phyloP scores from a whole-genome alignment of 768 basidiomycete genomes.

The Mycena capillaripes region DNA sequence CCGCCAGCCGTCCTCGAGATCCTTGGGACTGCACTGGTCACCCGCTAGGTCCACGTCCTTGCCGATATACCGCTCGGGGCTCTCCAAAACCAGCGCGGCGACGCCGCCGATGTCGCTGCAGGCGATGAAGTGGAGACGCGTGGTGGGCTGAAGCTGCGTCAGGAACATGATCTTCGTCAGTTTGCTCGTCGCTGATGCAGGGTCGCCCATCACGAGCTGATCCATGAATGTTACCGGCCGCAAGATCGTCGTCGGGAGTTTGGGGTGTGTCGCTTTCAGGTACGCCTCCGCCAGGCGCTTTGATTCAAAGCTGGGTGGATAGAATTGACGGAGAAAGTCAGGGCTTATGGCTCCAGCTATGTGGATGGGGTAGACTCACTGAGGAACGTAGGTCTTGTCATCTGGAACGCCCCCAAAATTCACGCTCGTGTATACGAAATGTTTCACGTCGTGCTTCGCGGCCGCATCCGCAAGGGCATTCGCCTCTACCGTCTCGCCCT shows the following conservation, averaged over 20 bases:
- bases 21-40: constrained; percentile 18
- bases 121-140: constrained; percentile 22
- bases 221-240: constrained; percentile 35
- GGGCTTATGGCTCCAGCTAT: neutral
- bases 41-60: constrained; percentile 29
- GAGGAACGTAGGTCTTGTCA: constrained; percentile 20
- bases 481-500: constrained; percentile 14
- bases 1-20: constrained; percentile 27
- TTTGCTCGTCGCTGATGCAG: neutral
- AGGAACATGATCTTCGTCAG: constrained; percentile 21
- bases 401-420: constrained; percentile 17
- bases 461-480: constrained; percentile 32
- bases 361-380: constrained; percentile 8
- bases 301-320: constrained; percentile 34
- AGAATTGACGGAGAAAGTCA: neutral
- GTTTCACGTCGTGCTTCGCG: constrained; percentile 29
- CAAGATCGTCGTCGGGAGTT: constrained; percentile 26
- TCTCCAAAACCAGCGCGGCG: constrained; percentile 7
- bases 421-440: constrained; percentile 32
- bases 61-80: constrained; percentile 18
- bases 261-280: constrained; percentile 7
- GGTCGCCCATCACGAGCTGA: constrained; percentile 17
- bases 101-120: constrained; percentile 23
- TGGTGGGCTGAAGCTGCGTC: constrained; percentile 21
- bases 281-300: constrained; percentile 29